These are phyloP conservation scores for Sporopachydermia lactativora DNA, from an alignment of 805 yeast species.

Conservation along the genomic window DNA sequence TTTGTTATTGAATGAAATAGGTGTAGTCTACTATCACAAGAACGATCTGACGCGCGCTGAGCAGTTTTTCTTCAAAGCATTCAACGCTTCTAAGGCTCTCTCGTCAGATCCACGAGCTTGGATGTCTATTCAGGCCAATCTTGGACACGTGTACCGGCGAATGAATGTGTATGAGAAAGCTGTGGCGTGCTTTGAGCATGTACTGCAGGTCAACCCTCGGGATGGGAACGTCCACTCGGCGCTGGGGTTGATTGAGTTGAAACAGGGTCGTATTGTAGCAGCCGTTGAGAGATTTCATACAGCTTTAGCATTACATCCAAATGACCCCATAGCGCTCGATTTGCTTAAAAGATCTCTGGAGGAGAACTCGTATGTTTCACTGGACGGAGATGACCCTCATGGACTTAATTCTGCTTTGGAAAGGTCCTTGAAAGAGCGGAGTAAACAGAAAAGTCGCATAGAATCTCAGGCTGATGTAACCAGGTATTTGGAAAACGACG, in stretches of 20 bases:
- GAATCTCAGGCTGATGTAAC: neutral
- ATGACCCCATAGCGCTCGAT: constrained; percentile 77
- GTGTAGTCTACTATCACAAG: constrained; percentile 78
- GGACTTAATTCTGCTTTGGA: neutral
- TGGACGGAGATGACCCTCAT: neutral
- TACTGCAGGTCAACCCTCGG: constrained; percentile 49
- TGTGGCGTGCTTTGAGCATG: constrained; percentile 61
- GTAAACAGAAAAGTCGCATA: too few species aligned
- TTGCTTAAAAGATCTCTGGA: constrained; percentile 68
- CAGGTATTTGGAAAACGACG: neutral
- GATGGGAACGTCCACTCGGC: constrained; percentile 73
- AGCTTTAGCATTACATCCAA: constrained; percentile 65
- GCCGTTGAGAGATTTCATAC: constrained; percentile 71
- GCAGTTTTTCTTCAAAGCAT: constrained; percentile 52
- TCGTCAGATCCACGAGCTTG: constrained; percentile 74
- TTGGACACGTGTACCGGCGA: constrained; percentile 79
- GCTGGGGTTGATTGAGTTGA: constrained; percentile 70
- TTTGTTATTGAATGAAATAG: constrained; percentile 76
- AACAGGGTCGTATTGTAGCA: constrained; percentile 42
- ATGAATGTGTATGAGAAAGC: constrained; percentile 50
- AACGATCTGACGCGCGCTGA: constrained; percentile 57
- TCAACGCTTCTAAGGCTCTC: constrained; percentile 49
- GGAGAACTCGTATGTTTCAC: constrained; percentile 25
- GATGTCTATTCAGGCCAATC: constrained; percentile 71
- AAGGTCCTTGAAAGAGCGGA: neutral